Conservation (phyloP, 352 stramenopile genomes). For the Vaucheria bursata region DNA sequence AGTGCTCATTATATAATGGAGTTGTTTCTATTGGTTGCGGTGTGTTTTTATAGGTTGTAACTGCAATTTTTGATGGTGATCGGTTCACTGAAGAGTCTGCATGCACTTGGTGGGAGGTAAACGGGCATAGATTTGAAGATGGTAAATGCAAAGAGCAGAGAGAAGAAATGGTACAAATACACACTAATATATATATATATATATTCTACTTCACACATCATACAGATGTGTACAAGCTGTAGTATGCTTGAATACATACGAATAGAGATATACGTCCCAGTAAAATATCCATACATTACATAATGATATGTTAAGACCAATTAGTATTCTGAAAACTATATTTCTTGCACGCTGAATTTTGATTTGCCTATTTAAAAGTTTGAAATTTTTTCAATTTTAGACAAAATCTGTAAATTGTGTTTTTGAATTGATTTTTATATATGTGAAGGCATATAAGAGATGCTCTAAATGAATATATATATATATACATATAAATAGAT, state of each 20-base stretch:
- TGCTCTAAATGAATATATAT: not conserved
- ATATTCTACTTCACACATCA: not conserved
- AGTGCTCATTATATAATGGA: too few species aligned
- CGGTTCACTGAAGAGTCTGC: constrained; percentile 32
- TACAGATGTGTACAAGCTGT: not conserved
- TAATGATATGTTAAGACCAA: not conserved
- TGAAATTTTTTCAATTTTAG: not conserved
- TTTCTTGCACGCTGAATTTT: not conserved
- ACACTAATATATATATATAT: not conserved
- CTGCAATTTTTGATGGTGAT: constrained; percentile 33
- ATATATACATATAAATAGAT: not conserved
- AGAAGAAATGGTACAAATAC: not conserved
- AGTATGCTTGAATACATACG: not conserved
- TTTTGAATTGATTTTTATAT: not conserved
- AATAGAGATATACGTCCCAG: not conserved
- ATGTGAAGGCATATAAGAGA: not conserved
- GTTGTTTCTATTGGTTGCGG: too few species aligned
- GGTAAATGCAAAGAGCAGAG: constrained; percentile 11
- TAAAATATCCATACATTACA: not conserved
- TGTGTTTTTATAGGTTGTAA: not conserved
- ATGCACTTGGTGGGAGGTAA: constrained; percentile 29
- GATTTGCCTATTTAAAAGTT: not conserved
- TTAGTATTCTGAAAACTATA: not conserved
- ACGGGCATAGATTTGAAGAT: constrained; percentile 42
- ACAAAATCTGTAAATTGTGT: not conserved